Evolutionary conservation across 192 early-diverging fungal species (phyloP).

Genomic region (Backusella psychrophila): DNA sequence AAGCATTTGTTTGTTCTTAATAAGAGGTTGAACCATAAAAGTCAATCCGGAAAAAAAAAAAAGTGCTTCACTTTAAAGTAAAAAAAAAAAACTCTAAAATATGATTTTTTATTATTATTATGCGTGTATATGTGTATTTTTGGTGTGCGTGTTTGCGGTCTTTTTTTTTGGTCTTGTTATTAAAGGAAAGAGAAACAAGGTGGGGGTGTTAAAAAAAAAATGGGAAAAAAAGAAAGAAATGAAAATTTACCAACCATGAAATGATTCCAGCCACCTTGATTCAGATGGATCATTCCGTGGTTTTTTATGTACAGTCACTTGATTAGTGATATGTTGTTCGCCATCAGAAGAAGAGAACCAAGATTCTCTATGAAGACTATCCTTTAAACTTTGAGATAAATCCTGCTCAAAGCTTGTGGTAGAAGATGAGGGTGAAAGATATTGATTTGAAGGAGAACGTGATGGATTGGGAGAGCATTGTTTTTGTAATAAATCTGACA

Average conservation of each 20-base stretch:
- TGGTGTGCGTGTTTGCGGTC: background rate
- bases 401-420: slow-evolving; percentile 8
- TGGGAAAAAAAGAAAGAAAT: background rate
- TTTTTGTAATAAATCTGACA: slow-evolving; percentile 8
- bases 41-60: too few relatives aligned
- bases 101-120: background rate
- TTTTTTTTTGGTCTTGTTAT: slow-evolving; percentile 6
- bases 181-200: background rate
- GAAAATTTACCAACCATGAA: slow-evolving; percentile 11
- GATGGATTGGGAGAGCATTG: background rate
- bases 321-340: background rate
- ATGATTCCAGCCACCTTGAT: slow-evolving; percentile 4
- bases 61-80: too few relatives aligned
- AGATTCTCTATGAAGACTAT: slow-evolving; percentile 4
- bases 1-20: slow-evolving; percentile 2
- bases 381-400: slow-evolving; percentile 1
- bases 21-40: too few relatives aligned
- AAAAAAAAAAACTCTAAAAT: background rate
- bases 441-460: background rate
- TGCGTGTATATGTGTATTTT: background rate
- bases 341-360: background rate
- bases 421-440: background rate
- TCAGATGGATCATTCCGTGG: slow-evolving; percentile 7
- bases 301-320: slow-evolving; percentile 4
- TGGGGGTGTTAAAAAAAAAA: background rate